Percentiles rank a stretch among this genome's conserved stretches.
Conservation (phyloP, 2,329 filamentous ascomycete species). For the Amylocarpus encephaloides region DNA sequence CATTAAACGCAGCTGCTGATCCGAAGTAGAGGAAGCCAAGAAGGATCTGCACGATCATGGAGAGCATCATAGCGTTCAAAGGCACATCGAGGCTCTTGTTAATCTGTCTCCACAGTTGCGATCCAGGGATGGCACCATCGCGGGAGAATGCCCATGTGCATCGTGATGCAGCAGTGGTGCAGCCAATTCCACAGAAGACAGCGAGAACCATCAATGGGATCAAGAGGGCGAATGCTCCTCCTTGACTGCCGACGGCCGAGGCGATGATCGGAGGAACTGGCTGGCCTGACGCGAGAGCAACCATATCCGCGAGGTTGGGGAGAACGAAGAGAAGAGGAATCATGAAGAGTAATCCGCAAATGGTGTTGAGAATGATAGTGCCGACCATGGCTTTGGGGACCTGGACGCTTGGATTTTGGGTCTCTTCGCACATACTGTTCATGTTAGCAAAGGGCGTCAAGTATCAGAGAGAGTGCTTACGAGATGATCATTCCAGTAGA, state of each 20-base stretch:
- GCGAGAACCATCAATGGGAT: constrained; percentile 61
- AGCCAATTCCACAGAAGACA: constrained; percentile 61
- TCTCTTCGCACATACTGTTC: constrained; percentile 57
- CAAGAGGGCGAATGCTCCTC: constrained; percentile 55
- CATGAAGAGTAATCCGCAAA: constrained; percentile 61
- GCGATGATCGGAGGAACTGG: constrained; percentile 59
- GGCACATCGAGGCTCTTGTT: constrained; percentile 58
- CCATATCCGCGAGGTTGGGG: constrained; percentile 52
- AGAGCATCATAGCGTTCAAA: constrained; percentile 66
- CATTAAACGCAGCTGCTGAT: constrained; percentile 63
- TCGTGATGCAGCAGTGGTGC: constrained; percentile 62
- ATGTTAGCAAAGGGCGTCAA: too few species aligned
- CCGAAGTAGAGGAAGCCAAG: constrained; percentile 66
- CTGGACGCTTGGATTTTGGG: constrained; percentile 57
- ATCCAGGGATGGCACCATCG: constrained; percentile 62
- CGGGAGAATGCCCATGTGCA: constrained; percentile 65
- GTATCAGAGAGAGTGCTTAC: constrained; percentile 41
- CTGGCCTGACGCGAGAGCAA: constrained; percentile 49
- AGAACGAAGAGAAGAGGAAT: constrained; percentile 65
- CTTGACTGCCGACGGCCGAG: constrained; percentile 38
- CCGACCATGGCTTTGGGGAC: constrained; percentile 68
- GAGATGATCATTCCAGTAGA: constrained; percentile 76
- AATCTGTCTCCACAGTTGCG: constrained; percentile 53
- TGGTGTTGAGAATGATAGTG: constrained; percentile 60
- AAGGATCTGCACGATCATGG: constrained; percentile 56